Conservation (phyloP, 345 rosid genomes). For the Aegle marmelos region DNA sequence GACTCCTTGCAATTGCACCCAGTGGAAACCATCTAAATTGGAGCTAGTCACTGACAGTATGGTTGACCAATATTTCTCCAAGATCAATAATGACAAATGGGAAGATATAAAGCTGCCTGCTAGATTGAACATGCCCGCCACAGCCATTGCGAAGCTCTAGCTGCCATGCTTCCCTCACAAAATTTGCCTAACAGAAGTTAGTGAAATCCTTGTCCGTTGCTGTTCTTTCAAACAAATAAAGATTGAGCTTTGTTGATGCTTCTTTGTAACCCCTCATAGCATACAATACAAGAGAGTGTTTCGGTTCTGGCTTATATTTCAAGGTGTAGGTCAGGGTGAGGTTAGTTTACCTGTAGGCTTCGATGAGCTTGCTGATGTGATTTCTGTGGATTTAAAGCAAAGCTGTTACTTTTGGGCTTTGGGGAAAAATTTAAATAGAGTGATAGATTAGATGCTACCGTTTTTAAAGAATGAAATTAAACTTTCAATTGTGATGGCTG, state of each 20-base stretch:
- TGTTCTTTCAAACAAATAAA: background rate
- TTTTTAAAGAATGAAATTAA: background rate
- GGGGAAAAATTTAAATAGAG: too few relatives aligned
- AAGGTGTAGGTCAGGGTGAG: too few relatives aligned
- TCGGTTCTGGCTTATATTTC: too few relatives aligned
- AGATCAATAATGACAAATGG: conserved; percentile 51
- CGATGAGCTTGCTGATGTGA: too few relatives aligned
- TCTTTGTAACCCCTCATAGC: too few relatives aligned
- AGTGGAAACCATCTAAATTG: conserved; percentile 83
- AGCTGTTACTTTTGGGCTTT: too few relatives aligned
- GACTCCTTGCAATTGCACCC: background rate
- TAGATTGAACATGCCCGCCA: conserved; percentile 48
- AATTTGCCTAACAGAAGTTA: background rate
- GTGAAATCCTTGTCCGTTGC: background rate
- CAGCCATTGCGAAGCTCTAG: conserved; percentile 63
- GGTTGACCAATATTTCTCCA: conserved; percentile 66
- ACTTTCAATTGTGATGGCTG: background rate
- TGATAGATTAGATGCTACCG: background rate
- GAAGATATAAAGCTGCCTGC: conserved; percentile 72
- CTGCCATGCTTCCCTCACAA: background rate
- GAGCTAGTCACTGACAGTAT: conserved; percentile 48
- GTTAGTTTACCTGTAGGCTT: too few relatives aligned
- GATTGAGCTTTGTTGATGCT: too few relatives aligned
- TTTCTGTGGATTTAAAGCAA: too few relatives aligned
- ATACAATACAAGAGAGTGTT: too few relatives aligned